Evolutionary conservation across 768 basidiomycete genomes (phyloP), one percentile per base, ranked within the genome.

Genomic region (Panellus pusillus): DNA sequence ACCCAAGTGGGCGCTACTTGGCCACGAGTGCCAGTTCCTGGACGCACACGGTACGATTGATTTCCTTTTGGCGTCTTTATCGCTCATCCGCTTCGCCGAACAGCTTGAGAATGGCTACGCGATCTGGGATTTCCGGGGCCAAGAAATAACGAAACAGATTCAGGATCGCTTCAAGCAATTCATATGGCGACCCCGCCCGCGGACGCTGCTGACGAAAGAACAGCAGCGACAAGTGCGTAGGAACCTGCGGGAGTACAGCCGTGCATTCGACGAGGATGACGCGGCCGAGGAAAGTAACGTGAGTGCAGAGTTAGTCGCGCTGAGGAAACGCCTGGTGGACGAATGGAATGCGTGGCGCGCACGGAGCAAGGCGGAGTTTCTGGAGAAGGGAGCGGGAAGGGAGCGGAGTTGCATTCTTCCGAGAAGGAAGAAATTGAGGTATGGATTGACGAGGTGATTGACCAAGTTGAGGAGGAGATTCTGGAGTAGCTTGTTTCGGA

Each of bases 291-390:
- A 96, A 73, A 93, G 87, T 70, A 91, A 89, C 63, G 91, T 95
- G 62, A 94, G 89, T 60, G 93, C 94, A 5, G 97, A 98, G 72
- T 82, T 97, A 20, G 81, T 95, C 61, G 92, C 93, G 15, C 85
- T 86, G 59, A 82, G 97, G 55, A 91, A 91, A 70, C 82, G 97
- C 43, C 79, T 98, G 48, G 89, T 98, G 62, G 92, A 97, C 65
- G 97, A 99, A 73, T 99, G 97, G 97, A 97, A 99, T 72, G 92
- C 96, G 39, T 98, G 97, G 97, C 83, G 96, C 47, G 63, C 76
- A 19, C 79, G 83, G 58, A 85, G 87, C 61, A 84, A 79, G 67
- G 81, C 80, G 58, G 84, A 90, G 61, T 51, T 87, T 50, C 79
- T 77, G 32, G 84, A 47, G 82, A 82, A 56, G 75, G 72, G 49